These are phyloP conservation scores for Cyclotella kingstonii DNA, from an alignment of 108 stramenopile genomes.

Conservation along the genomic window DNA sequence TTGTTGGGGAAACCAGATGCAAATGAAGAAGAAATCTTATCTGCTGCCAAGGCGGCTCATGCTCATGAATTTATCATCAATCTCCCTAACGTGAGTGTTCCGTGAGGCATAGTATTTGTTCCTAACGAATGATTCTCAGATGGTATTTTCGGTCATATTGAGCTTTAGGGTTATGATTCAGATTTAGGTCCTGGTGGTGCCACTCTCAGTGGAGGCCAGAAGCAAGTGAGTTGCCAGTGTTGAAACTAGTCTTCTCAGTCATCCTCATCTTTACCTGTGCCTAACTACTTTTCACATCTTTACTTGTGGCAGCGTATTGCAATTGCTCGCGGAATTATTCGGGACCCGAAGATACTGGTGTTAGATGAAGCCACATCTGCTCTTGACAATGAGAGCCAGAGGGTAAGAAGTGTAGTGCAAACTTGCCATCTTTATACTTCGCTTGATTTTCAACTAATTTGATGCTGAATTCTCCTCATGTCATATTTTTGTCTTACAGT, in stretches of 20 bases:
- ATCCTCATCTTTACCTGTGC: background rate
- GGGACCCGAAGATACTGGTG: constrained; percentile 15
- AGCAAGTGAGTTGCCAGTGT: constrained; percentile 18
- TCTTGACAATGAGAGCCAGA: constrained; percentile 53
- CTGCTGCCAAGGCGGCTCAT: constrained; percentile 38
- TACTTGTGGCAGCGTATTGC: constrained; percentile 1
- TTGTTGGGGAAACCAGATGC: constrained; percentile 46
- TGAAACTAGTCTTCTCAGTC: background rate
- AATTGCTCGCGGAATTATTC: constrained; percentile 27
- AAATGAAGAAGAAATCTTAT: constrained; percentile 33
- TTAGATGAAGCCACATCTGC: constrained; percentile 44
- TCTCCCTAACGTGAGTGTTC: constrained; percentile 43
- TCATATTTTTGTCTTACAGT: background rate
- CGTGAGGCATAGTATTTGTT: too few relatives aligned
- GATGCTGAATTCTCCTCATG: background rate
- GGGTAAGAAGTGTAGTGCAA: background rate
- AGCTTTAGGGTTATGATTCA: constrained; percentile 40
- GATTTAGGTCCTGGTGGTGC: constrained; percentile 56
- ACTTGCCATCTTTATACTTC: background rate
- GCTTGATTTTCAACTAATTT: background rate
- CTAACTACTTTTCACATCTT: background rate
- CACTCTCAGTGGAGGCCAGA: constrained; percentile 29
- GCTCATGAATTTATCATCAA: constrained; percentile 61
- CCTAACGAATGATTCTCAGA: too few relatives aligned
- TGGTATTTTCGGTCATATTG: background rate